phyloP scores from a whole-genome alignment of 106 monocot species.

The Dendrobium officinale region DNA sequence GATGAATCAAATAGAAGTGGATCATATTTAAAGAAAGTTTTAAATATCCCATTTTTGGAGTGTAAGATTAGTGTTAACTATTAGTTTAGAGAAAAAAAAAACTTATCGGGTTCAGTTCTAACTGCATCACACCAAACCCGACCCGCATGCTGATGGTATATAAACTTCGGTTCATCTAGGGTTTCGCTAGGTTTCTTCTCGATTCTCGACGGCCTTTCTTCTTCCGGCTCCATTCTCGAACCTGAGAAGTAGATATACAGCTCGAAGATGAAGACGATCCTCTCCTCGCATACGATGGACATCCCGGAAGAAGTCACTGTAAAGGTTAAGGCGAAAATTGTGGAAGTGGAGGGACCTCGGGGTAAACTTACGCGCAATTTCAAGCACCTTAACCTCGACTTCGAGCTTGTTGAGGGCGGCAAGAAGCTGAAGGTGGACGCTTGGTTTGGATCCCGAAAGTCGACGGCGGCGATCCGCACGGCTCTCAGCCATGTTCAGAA shows the following conservation, averaged over 20 bases:
- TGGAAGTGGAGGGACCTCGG: conserved; percentile 46
- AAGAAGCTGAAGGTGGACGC: conserved; percentile 66
- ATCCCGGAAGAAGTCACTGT: conserved; percentile 57
- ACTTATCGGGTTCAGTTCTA: too few species aligned
- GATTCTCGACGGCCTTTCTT: background rate
- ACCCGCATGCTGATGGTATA: background rate
- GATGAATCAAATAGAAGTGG: too few species aligned
- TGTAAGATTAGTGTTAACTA: too few species aligned
- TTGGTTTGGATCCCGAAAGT: conserved; percentile 54
- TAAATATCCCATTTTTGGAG: too few species aligned
- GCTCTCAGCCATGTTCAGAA: conserved; percentile 66
- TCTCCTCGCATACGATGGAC: conserved; percentile 62
- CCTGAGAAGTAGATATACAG: too few species aligned
- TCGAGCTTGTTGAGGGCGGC: conserved; percentile 46
- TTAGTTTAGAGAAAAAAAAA: too few species aligned
- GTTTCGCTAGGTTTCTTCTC: background rate
- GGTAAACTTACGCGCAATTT: conserved; percentile 57
- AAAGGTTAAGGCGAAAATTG: conserved; percentile 33
- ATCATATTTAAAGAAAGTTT: too few species aligned
- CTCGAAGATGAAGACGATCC: conserved; percentile 53
- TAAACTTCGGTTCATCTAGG: background rate
- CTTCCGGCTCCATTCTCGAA: background rate
- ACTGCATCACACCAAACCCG: background rate
- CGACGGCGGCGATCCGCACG: conserved; percentile 59
- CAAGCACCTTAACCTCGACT: conserved; percentile 76